These are phyloP conservation scores for Cylindrodendrum hubeiense DNA, from an alignment of 2,329 filamentous ascomycete species.

Conservation along the genomic window DNA sequence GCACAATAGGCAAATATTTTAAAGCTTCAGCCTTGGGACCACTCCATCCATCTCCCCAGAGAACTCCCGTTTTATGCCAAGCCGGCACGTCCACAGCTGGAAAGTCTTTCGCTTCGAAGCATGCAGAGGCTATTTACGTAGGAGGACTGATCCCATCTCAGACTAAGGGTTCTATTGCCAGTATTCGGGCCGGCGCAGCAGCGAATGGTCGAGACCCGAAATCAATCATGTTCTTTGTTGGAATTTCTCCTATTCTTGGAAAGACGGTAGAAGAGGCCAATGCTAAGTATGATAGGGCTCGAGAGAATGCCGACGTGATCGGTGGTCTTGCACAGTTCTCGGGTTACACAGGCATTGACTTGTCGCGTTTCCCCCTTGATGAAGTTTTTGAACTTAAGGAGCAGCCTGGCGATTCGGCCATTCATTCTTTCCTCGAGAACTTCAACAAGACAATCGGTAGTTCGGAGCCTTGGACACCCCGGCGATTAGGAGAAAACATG, in stretches of 20 bases:
- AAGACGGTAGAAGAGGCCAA: too few species aligned
- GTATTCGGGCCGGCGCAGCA: constrained; percentile 53
- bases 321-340: too few species aligned
- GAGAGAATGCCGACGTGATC: too few species aligned
- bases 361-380: too few species aligned
- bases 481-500: constrained; percentile 66
- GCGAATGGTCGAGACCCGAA: constrained; percentile 53
- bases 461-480: constrained; percentile 70
- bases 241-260: too few species aligned
- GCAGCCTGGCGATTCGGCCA: constrained; percentile 21
- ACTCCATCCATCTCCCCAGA: constrained; percentile 56
- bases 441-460: constrained; percentile 69
- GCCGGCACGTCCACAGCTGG: constrained; percentile 60
- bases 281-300: too few species aligned
- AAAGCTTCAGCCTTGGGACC: constrained; percentile 55
- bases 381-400: not conserved
- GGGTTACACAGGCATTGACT: too few species aligned
- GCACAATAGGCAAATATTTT: constrained; percentile 29
- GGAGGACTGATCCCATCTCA: constrained; percentile 56
- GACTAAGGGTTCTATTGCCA: constrained; percentile 54
- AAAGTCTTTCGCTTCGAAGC: constrained; percentile 53
- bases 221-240: too few species aligned
- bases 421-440: constrained; percentile 19
- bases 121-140: constrained; percentile 55
- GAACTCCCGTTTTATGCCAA: constrained; percentile 60